Conservation (phyloP, 257 asterid genomes). For the Ophiorrhiza pumila region DNA sequence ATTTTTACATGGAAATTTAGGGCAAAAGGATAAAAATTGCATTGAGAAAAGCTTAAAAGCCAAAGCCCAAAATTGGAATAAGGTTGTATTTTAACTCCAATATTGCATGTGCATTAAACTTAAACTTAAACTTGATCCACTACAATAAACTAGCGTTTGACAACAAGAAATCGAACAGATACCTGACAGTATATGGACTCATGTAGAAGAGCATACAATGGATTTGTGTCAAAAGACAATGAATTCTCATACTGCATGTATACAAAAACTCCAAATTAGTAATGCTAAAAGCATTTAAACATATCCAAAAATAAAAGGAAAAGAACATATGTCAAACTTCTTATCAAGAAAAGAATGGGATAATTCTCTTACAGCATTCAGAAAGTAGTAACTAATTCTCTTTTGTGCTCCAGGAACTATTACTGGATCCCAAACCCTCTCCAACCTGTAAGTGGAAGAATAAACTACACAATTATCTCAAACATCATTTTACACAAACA, state of each 20-base stretch:
- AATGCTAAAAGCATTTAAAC: neutral
- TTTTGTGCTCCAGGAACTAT: constrained; percentile 71
- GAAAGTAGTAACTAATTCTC: constrained; percentile 73
- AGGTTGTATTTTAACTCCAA: neutral
- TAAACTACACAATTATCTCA: constrained; percentile 10
- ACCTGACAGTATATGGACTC: constrained; percentile 97
- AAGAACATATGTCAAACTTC: neutral
- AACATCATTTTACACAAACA: neutral
- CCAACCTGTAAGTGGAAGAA: constrained; percentile 50
- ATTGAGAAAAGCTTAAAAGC: neutral
- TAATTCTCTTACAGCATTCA: constrained; percentile 70
- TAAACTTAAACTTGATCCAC: neutral
- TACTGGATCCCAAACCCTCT: constrained; percentile 91
- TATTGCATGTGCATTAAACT: neutral
- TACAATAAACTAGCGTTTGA: neutral
- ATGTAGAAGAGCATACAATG: constrained; percentile 83
- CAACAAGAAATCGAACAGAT: constrained; percentile 7
- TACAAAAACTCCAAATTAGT: constrained; percentile 24
- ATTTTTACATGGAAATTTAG: neutral
- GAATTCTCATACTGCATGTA: constrained; percentile 79
- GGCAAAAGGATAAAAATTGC: too few species aligned
- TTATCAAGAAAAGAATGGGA: neutral
- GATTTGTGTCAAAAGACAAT: constrained; percentile 73
- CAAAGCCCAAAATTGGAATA: neutral
- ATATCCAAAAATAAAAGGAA: neutral